Evolutionary conservation across 2,329 filamentous ascomycete genomes (phyloP).

Genomic region (Polytolypa hystricis): DNA sequence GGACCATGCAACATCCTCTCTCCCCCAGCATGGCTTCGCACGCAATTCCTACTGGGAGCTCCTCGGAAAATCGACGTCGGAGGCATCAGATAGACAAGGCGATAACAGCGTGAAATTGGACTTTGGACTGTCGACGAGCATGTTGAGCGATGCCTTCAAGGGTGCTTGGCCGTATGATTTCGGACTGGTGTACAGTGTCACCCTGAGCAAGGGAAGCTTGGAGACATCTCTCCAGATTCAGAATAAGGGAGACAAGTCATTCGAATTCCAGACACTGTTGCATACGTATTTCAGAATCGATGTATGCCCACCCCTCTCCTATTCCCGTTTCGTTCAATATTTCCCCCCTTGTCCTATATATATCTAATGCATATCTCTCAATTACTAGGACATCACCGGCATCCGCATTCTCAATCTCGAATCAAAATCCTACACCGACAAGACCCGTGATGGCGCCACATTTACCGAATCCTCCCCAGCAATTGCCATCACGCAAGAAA

Average conservation of each 20-base stretch:
- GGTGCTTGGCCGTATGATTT: conserved; percentile 79
- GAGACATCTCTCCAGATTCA: conserved; percentile 75
- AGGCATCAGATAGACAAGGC: conserved; percentile 41
- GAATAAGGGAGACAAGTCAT: conserved; percentile 71
- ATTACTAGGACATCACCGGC: conserved; percentile 61
- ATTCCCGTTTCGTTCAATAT: conserved; percentile 3
- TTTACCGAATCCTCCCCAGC: conserved; percentile 54
- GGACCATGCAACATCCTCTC: conserved; percentile 62
- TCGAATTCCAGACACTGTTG: conserved; percentile 84
- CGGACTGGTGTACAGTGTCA: conserved; percentile 86
- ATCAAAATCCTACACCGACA: conserved; percentile 69
- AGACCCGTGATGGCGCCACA: conserved; percentile 55
- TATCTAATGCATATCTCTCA: too few relatives aligned
- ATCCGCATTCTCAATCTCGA: conserved; percentile 66
- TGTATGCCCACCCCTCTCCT: conserved; percentile 40
- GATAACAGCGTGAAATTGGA: conserved; percentile 80
- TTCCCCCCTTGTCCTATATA: conserved; percentile 10
- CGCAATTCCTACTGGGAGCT: conserved; percentile 88
- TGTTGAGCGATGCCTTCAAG: conserved; percentile 56
- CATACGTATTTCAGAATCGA: conserved; percentile 81
- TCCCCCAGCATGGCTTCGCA: conserved; percentile 92
- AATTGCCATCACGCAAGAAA: conserved; percentile 64
- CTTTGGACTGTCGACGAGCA: conserved; percentile 72
- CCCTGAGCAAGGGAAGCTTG: conserved; percentile 61
- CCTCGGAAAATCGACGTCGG: conserved; percentile 71